Percentiles rank a stretch among this genome's conserved stretches.
Conservation (phyloP, 2,329 filamentous ascomycete species). For the Anthostomella pinea region DNA sequence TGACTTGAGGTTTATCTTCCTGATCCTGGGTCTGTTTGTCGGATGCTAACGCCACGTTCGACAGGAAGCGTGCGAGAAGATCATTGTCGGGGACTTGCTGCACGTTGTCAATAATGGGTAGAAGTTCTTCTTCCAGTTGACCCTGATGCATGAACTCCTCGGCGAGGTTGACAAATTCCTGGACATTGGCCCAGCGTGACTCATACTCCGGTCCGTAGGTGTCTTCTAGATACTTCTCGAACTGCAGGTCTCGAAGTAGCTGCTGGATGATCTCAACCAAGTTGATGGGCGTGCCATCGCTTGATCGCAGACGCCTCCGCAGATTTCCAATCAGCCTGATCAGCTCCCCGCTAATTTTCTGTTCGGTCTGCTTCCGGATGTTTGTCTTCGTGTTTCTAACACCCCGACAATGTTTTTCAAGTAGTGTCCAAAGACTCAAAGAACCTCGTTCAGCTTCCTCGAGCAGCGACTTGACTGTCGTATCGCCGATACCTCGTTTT, state of each 20-base stretch:
- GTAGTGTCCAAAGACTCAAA: constrained; percentile 72
- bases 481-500: constrained; percentile 74
- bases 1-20: constrained; percentile 63
- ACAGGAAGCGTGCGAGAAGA: constrained; percentile 73
- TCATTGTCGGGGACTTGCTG: constrained; percentile 65
- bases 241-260: constrained; percentile 63
- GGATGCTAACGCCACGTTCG: constrained; percentile 83
- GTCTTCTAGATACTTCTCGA: constrained; percentile 70
- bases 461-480: constrained; percentile 69
- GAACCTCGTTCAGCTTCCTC: constrained; percentile 72
- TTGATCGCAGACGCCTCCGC: constrained; percentile 30
- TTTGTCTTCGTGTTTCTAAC: constrained; percentile 46
- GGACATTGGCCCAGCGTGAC: constrained; percentile 80
- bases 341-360: constrained; percentile 51
- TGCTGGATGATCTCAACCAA: constrained; percentile 50
- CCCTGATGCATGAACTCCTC: constrained; percentile 60
- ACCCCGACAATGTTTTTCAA: constrained; percentile 55
- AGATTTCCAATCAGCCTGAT: constrained; percentile 42
- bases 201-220: constrained; percentile 68
- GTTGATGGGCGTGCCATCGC: constrained; percentile 30
- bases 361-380: constrained; percentile 49
- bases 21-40: constrained; percentile 65
- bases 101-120: constrained; percentile 68
- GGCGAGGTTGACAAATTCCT: constrained; percentile 81
- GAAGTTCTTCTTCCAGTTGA: constrained; percentile 48